Conservation (phyloP, 768 basidiomycete species). For the Suillus spraguei region DNA sequence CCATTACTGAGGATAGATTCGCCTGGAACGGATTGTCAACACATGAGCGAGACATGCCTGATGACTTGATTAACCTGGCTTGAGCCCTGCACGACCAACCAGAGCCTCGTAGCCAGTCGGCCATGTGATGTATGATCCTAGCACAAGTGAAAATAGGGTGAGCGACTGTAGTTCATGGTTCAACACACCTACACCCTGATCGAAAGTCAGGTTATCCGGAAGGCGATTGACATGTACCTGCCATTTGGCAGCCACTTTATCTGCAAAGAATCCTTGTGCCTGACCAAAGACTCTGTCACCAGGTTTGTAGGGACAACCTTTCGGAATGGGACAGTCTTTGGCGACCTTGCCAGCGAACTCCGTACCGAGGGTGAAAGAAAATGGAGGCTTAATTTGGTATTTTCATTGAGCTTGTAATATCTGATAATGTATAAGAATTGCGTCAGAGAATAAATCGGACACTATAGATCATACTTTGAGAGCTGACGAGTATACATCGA, state of each 20-base stretch:
- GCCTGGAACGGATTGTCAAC: constrained; percentile 42
- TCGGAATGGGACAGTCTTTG: no score
- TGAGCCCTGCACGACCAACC: constrained; percentile 79
- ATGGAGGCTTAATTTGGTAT: no score
- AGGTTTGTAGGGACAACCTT: no score
- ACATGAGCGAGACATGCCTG: constrained; percentile 1
- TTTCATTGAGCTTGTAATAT: constrained; percentile 89
- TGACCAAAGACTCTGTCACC: no score
- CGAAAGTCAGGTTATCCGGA: constrained; percentile 75
- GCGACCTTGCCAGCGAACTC: no score
- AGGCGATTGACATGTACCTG: constrained; percentile 60
- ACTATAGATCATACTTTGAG: no score
- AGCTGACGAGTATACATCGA: constrained; percentile 75
- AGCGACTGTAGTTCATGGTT: background rate
- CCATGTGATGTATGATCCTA: constrained; percentile 83
- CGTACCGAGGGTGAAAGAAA: no score
- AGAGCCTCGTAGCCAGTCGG: constrained; percentile 94
- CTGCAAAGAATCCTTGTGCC: no score
- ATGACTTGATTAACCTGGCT: constrained; percentile 53
- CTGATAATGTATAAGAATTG: constrained; percentile 32
- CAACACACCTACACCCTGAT: constrained; percentile 75
- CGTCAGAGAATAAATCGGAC: no score
- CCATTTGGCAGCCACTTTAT: constrained; percentile 64
- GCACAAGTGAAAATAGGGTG: constrained; percentile 7
- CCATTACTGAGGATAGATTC: constrained; percentile 95